phyloP scores from a whole-genome alignment of 1,139 yeast species.

The Taiozyma onychis region DNA sequence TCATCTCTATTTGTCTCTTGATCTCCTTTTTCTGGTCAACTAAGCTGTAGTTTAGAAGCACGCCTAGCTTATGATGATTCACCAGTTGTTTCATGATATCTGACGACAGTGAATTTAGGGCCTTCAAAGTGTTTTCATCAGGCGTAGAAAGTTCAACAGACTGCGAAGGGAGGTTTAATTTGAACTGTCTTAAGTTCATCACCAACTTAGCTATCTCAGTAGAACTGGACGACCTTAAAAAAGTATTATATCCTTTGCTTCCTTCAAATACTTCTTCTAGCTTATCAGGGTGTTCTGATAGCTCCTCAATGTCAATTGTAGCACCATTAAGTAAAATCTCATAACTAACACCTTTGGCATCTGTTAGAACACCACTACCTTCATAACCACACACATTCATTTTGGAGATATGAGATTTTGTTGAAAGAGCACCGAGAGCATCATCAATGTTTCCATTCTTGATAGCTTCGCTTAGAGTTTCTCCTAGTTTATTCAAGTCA shows the following conservation, averaged over 20 bases:
- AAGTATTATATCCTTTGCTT: background rate
- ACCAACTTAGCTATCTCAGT: slow-evolving; percentile 10
- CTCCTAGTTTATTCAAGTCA: background rate
- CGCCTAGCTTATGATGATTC: slow-evolving; percentile 26
- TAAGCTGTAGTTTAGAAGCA: slow-evolving; percentile 15
- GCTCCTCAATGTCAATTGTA: background rate
- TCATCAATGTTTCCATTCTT: background rate
- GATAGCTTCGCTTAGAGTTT: background rate
- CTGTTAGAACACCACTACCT: slow-evolving; percentile 2
- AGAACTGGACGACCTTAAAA: background rate
- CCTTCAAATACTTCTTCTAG: background rate
- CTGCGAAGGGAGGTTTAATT: slow-evolving; percentile 15
- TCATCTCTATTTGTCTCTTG: slow-evolving; percentile 29
- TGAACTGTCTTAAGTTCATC: background rate
- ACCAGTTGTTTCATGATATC: slow-evolving; percentile 23
- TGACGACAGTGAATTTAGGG: slow-evolving; percentile 23
- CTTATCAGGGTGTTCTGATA: background rate
- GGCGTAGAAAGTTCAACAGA: slow-evolving; percentile 22
- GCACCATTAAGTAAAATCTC: background rate
- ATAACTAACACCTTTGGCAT: background rate
- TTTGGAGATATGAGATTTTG: background rate
- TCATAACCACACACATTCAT: background rate
- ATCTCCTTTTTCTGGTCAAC: slow-evolving; percentile 20
- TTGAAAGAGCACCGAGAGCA: background rate
- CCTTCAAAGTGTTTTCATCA: slow-evolving; percentile 21